These are phyloP conservation scores for Dactylellina leptospora DNA, from an alignment of 2,329 filamentous ascomycete species.

Conservation along the genomic window DNA sequence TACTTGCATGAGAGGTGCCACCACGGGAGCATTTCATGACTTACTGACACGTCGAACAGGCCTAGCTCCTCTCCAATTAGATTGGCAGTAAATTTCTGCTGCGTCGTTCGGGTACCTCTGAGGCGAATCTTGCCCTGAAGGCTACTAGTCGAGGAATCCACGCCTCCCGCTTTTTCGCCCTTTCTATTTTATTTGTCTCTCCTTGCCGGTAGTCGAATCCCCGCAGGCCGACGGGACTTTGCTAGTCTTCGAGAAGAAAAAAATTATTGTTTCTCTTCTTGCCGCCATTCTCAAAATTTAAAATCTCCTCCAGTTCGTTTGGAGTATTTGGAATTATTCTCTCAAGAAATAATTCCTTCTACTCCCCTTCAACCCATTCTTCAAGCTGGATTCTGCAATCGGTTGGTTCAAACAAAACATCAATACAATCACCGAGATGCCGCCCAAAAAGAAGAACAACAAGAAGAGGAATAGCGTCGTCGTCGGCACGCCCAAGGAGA, in stretches of 20 bases:
- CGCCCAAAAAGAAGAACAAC: constrained; percentile 41
- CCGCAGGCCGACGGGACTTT: constrained; percentile 45
- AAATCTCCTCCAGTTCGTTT: constrained; percentile 3
- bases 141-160: constrained; percentile 38
- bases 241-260: constrained; percentile 21
- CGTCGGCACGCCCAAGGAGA: constrained; percentile 29
- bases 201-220: constrained; percentile 31
- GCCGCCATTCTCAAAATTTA: background rate
- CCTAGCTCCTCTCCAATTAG: constrained; percentile 35
- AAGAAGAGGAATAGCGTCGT: constrained; percentile 47
- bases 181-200: background rate
- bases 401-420: constrained; percentile 52
- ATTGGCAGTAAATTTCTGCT: constrained; percentile 18
- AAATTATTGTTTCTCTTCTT: constrained; percentile 9
- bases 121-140: constrained; percentile 34
- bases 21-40: constrained; percentile 22
- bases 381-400: constrained; percentile 52
- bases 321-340: constrained; percentile 50
- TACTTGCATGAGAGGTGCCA: constrained; percentile 46
- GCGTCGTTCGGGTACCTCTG: constrained; percentile 40
- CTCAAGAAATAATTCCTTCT: constrained; percentile 52
- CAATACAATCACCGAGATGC: constrained; percentile 40
- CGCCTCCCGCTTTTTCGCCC: constrained; percentile 43
- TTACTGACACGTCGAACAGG: constrained; percentile 51
- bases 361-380: constrained; percentile 27